phyloP scores from a whole-genome alignment of 768 basidiomycete genomes.

The Pleurotus sapidus region DNA sequence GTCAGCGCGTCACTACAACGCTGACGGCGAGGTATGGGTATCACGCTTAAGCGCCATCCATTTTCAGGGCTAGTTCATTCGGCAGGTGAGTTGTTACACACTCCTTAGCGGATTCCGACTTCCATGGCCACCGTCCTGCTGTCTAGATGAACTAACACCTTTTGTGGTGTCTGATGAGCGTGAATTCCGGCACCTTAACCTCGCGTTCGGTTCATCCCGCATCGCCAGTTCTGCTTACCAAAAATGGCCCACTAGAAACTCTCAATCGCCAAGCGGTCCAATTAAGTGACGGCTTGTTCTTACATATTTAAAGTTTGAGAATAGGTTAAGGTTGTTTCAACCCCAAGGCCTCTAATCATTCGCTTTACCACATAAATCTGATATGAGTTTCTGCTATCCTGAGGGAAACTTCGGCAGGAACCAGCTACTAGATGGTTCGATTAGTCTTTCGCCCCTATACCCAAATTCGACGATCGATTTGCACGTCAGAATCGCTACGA shows the following conservation, averaged over 20 bases:
- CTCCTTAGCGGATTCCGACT: no score
- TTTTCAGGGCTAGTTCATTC: conserved; percentile 91
- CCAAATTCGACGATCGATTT: conserved; percentile 94
- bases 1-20: conserved; percentile 67
- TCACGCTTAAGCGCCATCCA: conserved; percentile 87
- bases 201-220: conserved; percentile 69
- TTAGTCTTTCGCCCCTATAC: conserved; percentile 96
- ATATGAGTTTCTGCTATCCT: conserved; percentile 63
- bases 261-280: conserved; percentile 81
- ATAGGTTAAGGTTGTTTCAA: conserved; percentile 85
- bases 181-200: conserved; percentile 79
- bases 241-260: conserved; percentile 82
- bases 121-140: no score
- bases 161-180: no score
- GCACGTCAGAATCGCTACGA: conserved; percentile 95
- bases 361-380: conserved; percentile 73
- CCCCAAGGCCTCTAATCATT: conserved; percentile 93
- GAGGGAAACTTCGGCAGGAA: conserved; percentile 81
- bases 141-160: no score
- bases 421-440: conserved; percentile 82
- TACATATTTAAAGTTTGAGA: conserved; percentile 84
- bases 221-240: conserved; percentile 69
- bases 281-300: conserved; percentile 81
- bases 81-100: no score
- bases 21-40: conserved; percentile 83